A percentile compares a stretch with the other conserved stretches of the same genome.
phyloP scores from a whole-genome alignment of 371 early-diverging fungal genomes.

The Mucor irregularis region DNA sequence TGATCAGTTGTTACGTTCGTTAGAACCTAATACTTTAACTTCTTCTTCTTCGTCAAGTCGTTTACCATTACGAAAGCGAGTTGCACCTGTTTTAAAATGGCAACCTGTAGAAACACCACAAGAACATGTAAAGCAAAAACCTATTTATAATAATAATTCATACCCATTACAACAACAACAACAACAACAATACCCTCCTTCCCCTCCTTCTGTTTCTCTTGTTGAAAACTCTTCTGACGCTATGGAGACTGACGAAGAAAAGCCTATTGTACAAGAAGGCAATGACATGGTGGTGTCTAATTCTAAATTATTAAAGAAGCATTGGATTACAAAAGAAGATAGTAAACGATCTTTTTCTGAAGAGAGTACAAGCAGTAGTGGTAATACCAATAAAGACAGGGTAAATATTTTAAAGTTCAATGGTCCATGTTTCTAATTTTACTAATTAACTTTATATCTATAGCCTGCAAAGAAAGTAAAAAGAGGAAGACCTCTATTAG shows the following conservation, averaged over 20 bases:
- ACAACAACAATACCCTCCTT: slow-evolving; percentile 9
- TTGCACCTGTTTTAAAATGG: slow-evolving; percentile 32
- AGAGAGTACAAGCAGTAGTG: neutral
- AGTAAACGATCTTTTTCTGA: neutral
- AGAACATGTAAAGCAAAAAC: slow-evolving; percentile 21
- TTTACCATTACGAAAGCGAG: slow-evolving; percentile 34
- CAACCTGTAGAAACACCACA: slow-evolving; percentile 37
- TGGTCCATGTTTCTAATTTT: no score
- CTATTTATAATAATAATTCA: no score
- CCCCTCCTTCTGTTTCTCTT: slow-evolving; percentile 7
- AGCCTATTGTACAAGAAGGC: no score
- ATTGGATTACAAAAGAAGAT: neutral
- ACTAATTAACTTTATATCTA: neutral
- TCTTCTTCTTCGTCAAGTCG: slow-evolving; percentile 10
- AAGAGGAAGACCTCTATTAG: slow-evolving; percentile 25
- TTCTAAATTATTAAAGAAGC: neutral
- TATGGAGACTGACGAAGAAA: slow-evolving; percentile 13
- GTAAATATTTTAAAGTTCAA: neutral
- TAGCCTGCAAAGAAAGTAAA: slow-evolving; percentile 26
- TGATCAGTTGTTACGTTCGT: slow-evolving; percentile 3
- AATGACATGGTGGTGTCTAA: no score
- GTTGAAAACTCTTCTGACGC: slow-evolving; percentile 1
- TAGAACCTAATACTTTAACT: slow-evolving; percentile 9
- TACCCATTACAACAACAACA: slow-evolving; percentile 5
- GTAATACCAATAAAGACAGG: neutral